A percentile compares a stretch with the other conserved stretches of the same genome.
Evolutionary conservation across 139 green algal genomes (phyloP).

Genomic region (Gonium pectorale): DNA sequence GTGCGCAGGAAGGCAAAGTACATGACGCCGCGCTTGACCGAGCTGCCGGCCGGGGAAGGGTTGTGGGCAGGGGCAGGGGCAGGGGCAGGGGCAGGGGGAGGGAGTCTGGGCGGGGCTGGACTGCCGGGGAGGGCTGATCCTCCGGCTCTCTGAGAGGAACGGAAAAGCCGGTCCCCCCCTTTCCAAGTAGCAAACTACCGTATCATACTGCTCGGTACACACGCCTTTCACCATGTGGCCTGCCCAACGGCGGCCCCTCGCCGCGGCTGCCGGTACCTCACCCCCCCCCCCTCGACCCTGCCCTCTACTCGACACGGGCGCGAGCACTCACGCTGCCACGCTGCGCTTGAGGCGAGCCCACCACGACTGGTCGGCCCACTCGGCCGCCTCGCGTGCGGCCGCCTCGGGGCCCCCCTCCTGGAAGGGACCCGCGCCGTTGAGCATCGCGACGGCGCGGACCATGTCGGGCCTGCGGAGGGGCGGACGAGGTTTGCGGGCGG

Average conservation of each 20-base stretch:
- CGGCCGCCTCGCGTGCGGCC: constrained; percentile 15
- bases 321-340: constrained; percentile 31
- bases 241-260: no score
- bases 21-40: constrained; percentile 68
- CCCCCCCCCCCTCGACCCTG: neutral
- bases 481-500: neutral
- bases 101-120: neutral
- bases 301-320: neutral
- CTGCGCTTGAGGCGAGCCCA: constrained; percentile 13
- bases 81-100: neutral
- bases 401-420: constrained; percentile 41
- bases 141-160: no score
- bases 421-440: constrained; percentile 81
- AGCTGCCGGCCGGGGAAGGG: no score
- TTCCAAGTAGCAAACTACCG: no score
- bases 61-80: neutral
- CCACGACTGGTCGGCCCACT: constrained; percentile 39
- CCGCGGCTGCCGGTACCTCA: no score
- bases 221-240: no score
- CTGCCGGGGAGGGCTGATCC: no score
- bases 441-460: constrained; percentile 70
- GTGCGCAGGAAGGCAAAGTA: constrained; percentile 76
- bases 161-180: no score
- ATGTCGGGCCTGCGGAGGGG: constrained; percentile 2
- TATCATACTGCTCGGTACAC: no score